Evolutionary conservation across 148 eudicot species (phyloP).

Genomic region (Camellia sinensis): DNA sequence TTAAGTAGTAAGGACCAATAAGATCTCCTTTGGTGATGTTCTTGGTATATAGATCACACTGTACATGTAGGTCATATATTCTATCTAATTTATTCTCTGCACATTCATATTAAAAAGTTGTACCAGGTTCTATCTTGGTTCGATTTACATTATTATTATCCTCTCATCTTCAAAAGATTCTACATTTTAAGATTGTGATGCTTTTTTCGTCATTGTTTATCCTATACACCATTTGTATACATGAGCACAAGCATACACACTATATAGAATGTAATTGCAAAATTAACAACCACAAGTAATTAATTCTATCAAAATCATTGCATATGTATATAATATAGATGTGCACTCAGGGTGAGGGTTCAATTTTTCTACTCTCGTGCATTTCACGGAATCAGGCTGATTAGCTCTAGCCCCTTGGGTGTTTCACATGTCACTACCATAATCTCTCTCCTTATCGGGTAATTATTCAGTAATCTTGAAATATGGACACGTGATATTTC

Average conservation of each 20-base stretch:
- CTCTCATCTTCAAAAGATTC: neutral
- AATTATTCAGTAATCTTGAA: too few relatives aligned
- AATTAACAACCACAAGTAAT: neutral
- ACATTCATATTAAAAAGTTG: slow-evolving; percentile 2
- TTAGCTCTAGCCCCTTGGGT: neutral
- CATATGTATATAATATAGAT: neutral
- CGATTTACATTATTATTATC: neutral
- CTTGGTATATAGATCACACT: neutral
- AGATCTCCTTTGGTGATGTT: neutral
- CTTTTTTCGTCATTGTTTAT: neutral
- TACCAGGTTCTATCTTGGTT: neutral
- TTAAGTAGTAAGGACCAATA: too few relatives aligned
- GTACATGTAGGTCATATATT: neutral
- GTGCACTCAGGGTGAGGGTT: neutral
- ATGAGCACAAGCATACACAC: neutral
- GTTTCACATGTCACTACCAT: neutral
- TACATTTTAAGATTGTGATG: neutral
- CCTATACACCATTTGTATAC: neutral
- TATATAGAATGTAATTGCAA: neutral
- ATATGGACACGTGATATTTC: too few relatives aligned
- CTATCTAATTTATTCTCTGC: neutral
- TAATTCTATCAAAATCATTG: slow-evolving; percentile 9
- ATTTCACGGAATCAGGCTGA: neutral
- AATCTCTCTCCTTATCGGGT: neutral
- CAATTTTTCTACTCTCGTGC: neutral